phyloP scores from a whole-genome alignment of 1,284 basidiomycete genomes.

The Cutaneotrichosporon arboriforme region DNA sequence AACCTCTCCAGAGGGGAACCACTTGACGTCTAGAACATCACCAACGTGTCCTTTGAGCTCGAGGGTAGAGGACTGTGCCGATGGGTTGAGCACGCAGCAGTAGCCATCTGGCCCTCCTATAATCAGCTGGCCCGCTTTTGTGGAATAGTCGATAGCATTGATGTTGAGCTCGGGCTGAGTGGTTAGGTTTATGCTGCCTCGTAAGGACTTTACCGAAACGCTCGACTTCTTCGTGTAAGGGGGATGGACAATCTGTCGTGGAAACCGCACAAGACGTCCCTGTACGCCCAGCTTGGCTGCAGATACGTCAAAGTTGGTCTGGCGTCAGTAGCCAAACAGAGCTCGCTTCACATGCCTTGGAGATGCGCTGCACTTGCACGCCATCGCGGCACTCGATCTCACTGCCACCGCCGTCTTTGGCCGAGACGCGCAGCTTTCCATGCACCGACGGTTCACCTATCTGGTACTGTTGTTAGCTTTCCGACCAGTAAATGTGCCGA shows the following conservation, averaged over 20 bases:
- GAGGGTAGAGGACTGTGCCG: neutral
- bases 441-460: slow-evolving; percentile 34
- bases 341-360: slow-evolving; percentile 23
- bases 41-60: slow-evolving; percentile 48
- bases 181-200: slow-evolving; percentile 1
- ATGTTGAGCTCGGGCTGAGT: slow-evolving; percentile 32
- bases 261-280: slow-evolving; percentile 32
- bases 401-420: slow-evolving; percentile 28
- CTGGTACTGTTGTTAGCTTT: slow-evolving; percentile 30
- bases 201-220: slow-evolving; percentile 23
- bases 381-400: slow-evolving; percentile 25
- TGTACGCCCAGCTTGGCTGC: slow-evolving; percentile 26
- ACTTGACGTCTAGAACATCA: slow-evolving; percentile 46
- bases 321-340: slow-evolving; percentile 3
- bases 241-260: slow-evolving; percentile 36
- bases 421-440: slow-evolving; percentile 35
- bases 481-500: neutral
- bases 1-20: slow-evolving; percentile 41
- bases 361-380: slow-evolving; percentile 28
- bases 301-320: slow-evolving; percentile 37
- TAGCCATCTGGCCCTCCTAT: slow-evolving; percentile 48
- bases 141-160: slow-evolving; percentile 40
- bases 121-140: slow-evolving; percentile 32
- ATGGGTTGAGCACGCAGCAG: slow-evolving; percentile 33
- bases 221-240: slow-evolving; percentile 29